Evolutionary conservation across 345 rosid species (phyloP).

Genomic region (Populus alba): DNA sequence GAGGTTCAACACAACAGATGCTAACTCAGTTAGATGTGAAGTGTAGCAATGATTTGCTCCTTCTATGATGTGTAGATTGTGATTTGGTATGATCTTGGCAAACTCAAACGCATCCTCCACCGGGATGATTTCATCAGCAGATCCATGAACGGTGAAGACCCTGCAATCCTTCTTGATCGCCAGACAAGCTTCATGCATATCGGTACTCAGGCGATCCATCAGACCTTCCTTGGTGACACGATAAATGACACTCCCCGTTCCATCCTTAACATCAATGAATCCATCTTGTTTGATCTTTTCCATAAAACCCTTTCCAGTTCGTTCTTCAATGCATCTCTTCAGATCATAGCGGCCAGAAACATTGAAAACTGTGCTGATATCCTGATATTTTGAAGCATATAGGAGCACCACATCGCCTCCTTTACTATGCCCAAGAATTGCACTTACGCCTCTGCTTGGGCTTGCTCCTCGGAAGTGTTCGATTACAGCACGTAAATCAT

Average conservation of each 20-base stretch:
- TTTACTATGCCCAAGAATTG: conserved; percentile 29
- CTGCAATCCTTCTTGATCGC: conserved; percentile 26
- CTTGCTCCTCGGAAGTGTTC: conserved; percentile 21
- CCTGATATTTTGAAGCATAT: conserved; percentile 34
- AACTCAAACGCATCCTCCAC: background rate
- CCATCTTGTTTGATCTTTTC: conserved; percentile 30
- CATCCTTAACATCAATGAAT: conserved; percentile 19
- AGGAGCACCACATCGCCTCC: conserved; percentile 28
- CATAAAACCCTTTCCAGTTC: conserved; percentile 21
- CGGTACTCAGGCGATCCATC: conserved; percentile 31
- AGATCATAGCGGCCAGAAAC: conserved; percentile 37
- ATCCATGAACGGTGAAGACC: conserved; percentile 2
- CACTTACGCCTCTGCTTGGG: conserved; percentile 12
- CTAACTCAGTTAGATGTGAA: background rate
- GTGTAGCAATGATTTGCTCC: background rate
- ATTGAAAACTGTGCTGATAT: conserved; percentile 22
- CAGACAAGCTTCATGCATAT: conserved; percentile 23
- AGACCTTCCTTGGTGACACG: conserved; percentile 18
- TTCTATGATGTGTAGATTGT: conserved; percentile 2
- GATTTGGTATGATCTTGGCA: background rate
- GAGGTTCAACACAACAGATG: background rate
- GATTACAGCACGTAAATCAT: conserved; percentile 23
- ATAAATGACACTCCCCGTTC: conserved; percentile 13
- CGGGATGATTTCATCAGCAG: background rate
- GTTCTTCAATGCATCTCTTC: conserved; percentile 20